Conservation (phyloP, 192 early-diverging fungal genomes). For the Gigaspora rosea region DNA sequence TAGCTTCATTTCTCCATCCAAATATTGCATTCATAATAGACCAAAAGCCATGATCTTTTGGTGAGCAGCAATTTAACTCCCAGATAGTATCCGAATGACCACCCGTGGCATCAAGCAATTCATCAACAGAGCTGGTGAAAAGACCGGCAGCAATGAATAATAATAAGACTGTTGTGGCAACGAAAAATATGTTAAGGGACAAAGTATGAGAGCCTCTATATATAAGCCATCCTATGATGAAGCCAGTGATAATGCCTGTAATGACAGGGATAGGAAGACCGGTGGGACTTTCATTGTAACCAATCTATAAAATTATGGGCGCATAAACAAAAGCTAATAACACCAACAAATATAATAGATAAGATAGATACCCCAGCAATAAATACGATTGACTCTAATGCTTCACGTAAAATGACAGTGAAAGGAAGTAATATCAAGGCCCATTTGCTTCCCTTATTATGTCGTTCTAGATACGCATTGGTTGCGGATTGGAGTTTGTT, state of each 20-base stretch:
- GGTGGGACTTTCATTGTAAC: slow-evolving; percentile 59
- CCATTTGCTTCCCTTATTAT: slow-evolving; percentile 52
- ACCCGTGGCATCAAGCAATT: too few species aligned
- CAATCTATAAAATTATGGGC: slow-evolving; percentile 44
- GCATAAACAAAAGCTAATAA: not conserved
- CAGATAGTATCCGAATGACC: too few species aligned
- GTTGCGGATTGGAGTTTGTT: slow-evolving; percentile 57
- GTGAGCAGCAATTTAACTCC: slow-evolving; percentile 67
- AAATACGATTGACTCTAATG: slow-evolving; percentile 88
- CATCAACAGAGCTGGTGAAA: slow-evolving; percentile 66
- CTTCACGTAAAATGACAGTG: slow-evolving; percentile 84
- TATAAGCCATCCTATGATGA: slow-evolving; percentile 70
- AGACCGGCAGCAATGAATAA: slow-evolving; percentile 85
- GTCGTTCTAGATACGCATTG: slow-evolving; percentile 39
- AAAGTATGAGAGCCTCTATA: slow-evolving; percentile 72
- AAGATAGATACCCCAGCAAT: slow-evolving; percentile 73
- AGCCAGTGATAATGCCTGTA: slow-evolving; percentile 68
- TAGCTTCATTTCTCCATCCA: slow-evolving; percentile 79
- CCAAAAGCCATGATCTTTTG: slow-evolving; percentile 55
- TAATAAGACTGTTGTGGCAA: slow-evolving; percentile 67
- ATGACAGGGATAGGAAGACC: slow-evolving; percentile 83
- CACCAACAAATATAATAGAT: slow-evolving; percentile 11
- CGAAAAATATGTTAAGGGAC: slow-evolving; percentile 79
- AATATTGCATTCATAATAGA: slow-evolving; percentile 73
- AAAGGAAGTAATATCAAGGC: slow-evolving; percentile 84